These are phyloP conservation scores for Phytophthora cryptogea DNA, from an alignment of 352 stramenopile species.

Conservation along the genomic window DNA sequence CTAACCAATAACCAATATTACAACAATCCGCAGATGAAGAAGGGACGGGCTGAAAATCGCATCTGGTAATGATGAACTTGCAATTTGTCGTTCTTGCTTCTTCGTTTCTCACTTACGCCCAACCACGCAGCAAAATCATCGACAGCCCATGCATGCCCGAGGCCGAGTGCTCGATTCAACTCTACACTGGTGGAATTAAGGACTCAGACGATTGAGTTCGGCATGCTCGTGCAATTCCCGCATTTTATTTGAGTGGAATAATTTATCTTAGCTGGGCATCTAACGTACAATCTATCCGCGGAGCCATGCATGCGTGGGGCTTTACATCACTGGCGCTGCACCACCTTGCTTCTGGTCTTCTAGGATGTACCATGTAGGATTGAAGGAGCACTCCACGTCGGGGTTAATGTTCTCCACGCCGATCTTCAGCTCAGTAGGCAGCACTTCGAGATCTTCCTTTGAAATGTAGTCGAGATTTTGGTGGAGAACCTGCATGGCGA, in stretches of 20 bases:
- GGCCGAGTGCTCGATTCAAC: constrained; percentile 79
- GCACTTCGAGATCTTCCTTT: constrained; percentile 43
- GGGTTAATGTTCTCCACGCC: constrained; percentile 78
- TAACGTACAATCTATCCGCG: constrained; percentile 53
- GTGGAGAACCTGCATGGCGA: constrained; percentile 72
- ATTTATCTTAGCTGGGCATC: constrained; percentile 38
- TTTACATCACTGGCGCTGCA: constrained; percentile 52
- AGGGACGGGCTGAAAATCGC: constrained; percentile 90
- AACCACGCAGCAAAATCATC: constrained; percentile 70
- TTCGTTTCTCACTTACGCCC: background rate
- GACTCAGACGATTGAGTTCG: constrained; percentile 58
- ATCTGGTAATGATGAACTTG: constrained; percentile 59
- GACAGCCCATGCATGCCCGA: constrained; percentile 88
- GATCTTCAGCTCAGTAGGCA: constrained; percentile 68
- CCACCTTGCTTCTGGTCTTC: constrained; percentile 50
- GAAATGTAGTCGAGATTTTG: constrained; percentile 47
- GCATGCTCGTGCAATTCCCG: background rate
- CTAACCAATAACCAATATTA: constrained; percentile 11
- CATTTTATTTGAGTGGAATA: constrained; percentile 29
- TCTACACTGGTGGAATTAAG: constrained; percentile 64
- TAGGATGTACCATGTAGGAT: constrained; percentile 67
- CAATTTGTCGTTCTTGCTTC: background rate
- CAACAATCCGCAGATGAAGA: constrained; percentile 73
- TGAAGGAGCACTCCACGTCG: constrained; percentile 62
- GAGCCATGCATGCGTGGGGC: background rate